Evolutionary conservation across 352 stramenopile species (phyloP).

Genomic region (Phytophthora ohioensis): DNA sequence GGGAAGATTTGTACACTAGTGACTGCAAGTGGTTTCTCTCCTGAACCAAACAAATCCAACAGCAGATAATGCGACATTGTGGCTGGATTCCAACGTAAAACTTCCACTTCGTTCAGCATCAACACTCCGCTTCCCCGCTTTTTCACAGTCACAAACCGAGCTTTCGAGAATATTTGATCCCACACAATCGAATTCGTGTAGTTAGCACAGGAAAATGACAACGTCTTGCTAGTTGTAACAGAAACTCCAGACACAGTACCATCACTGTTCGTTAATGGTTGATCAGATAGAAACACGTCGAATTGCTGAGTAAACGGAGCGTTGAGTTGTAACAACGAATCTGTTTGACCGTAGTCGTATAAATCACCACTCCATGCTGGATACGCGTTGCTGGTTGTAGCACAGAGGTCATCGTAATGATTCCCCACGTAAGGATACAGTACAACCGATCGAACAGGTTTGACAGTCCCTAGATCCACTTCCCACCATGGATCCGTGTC

Average conservation of each 20-base stretch:
- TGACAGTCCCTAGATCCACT: slow-evolving; percentile 61
- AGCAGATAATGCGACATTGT: slow-evolving; percentile 56
- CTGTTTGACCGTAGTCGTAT: slow-evolving; percentile 44
- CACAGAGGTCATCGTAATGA: slow-evolving; percentile 48
- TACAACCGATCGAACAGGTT: slow-evolving; percentile 56
- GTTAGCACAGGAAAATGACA: slow-evolving; percentile 63
- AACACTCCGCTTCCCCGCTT: slow-evolving; percentile 45
- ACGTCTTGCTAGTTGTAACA: slow-evolving; percentile 31
- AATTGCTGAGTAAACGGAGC: slow-evolving; percentile 68
- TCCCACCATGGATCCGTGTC: slow-evolving; percentile 73
- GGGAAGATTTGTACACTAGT: slow-evolving; percentile 59
- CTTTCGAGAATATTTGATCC: slow-evolving; percentile 48
- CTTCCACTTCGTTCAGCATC: slow-evolving; percentile 80
- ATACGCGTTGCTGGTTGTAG: slow-evolving; percentile 17
- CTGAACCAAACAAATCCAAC: slow-evolving; percentile 56
- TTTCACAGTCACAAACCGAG: slow-evolving; percentile 59
- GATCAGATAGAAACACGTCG: slow-evolving; percentile 50
- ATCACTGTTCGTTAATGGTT: slow-evolving; percentile 32
- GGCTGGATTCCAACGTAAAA: slow-evolving; percentile 67
- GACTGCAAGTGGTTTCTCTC: slow-evolving; percentile 47
- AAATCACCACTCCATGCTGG: slow-evolving; percentile 53
- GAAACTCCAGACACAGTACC: slow-evolving; percentile 6
- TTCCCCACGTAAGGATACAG: slow-evolving; percentile 63
- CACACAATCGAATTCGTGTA: slow-evolving; percentile 47
- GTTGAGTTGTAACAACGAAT: slow-evolving; percentile 51